These are phyloP conservation scores for Ceratobasidium sp. DNA, from an alignment of 1,284 basidiomycete species.

Conservation along the genomic window DNA sequence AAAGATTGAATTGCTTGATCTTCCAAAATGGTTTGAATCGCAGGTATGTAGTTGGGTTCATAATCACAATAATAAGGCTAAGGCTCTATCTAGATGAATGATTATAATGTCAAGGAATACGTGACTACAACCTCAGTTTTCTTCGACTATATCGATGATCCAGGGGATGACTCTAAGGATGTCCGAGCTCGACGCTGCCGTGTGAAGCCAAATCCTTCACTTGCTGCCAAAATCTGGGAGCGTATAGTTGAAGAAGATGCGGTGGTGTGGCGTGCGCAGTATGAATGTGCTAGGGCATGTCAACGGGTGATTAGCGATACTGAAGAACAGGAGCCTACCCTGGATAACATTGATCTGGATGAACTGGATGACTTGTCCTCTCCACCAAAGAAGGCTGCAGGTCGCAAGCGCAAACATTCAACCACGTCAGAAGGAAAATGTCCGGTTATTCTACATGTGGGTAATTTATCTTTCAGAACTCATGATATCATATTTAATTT, in stretches of 20 bases:
- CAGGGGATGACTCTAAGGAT: slow-evolving; percentile 11
- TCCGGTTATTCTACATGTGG: neutral
- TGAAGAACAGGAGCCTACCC: too few relatives aligned
- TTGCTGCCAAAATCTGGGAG: neutral
- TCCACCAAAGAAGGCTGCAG: too few relatives aligned
- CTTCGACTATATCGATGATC: neutral
- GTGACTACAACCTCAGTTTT: neutral
- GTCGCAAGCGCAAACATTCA: too few relatives aligned
- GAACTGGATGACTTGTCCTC: neutral
- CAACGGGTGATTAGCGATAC: neutral
- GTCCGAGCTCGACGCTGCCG: neutral
- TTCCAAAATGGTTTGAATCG: neutral
- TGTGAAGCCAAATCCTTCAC: neutral
- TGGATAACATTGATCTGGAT: neutral
- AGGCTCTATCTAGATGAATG: neutral
- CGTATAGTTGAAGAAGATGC: neutral
- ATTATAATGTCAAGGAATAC: slow-evolving; percentile 11
- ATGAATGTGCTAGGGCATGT: neutral
- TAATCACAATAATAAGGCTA: too few relatives aligned
- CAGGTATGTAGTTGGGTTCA: neutral
- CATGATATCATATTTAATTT: too few relatives aligned
- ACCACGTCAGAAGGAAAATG: neutral
- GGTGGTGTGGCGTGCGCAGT: neutral
- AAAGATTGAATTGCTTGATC: too few relatives aligned
- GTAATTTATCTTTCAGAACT: too few relatives aligned